phyloP scores from a whole-genome alignment of 2,329 filamentous ascomycete genomes.

The Malbranchea zuffiana region DNA sequence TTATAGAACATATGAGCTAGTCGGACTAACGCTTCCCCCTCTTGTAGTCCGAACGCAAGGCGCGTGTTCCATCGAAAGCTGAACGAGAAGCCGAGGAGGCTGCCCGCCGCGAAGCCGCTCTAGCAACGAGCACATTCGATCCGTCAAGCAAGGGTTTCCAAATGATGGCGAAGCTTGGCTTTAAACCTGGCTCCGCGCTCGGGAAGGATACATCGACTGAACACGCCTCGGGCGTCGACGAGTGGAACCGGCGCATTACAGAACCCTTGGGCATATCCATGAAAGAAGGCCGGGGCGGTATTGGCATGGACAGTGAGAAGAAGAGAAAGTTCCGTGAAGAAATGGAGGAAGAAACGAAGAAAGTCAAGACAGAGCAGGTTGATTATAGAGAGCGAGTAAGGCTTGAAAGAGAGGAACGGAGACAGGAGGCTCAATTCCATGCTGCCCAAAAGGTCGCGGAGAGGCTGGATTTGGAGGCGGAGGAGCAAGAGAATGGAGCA shows the following conservation, averaged over 20 bases:
- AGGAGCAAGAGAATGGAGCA: conserved; percentile 16
- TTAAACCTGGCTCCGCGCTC: conserved; percentile 61
- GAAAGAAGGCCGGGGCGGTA: conserved; percentile 70
- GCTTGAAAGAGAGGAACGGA: conserved; percentile 56
- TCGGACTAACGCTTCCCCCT: too few species aligned
- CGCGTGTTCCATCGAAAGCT: conserved; percentile 61
- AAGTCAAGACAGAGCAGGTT: conserved; percentile 51
- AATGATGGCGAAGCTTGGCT: conserved; percentile 97
- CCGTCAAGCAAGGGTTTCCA: conserved; percentile 73
- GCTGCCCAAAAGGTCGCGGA: conserved; percentile 78
- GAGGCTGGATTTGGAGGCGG: conserved; percentile 49
- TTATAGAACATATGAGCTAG: too few species aligned
- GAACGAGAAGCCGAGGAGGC: conserved; percentile 67
- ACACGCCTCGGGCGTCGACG: conserved; percentile 14
- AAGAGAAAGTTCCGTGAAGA: conserved; percentile 64
- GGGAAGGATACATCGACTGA: conserved; percentile 48
- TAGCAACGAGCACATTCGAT: conserved; percentile 62
- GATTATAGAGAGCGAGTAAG: conserved; percentile 65
- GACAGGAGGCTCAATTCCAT: conserved; percentile 57
- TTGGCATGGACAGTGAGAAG: conserved; percentile 72
- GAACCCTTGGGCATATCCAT: conserved; percentile 68
- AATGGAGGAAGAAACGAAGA: conserved; percentile 48
- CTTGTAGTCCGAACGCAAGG: conserved; percentile 53
- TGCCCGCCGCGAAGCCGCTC: conserved; percentile 60
- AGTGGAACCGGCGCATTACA: conserved; percentile 34